A percentile compares a stretch with the other conserved stretches of the same genome.
Conservation (phyloP, 2,329 filamentous ascomycete species). For the Blumeria graminis region DNA sequence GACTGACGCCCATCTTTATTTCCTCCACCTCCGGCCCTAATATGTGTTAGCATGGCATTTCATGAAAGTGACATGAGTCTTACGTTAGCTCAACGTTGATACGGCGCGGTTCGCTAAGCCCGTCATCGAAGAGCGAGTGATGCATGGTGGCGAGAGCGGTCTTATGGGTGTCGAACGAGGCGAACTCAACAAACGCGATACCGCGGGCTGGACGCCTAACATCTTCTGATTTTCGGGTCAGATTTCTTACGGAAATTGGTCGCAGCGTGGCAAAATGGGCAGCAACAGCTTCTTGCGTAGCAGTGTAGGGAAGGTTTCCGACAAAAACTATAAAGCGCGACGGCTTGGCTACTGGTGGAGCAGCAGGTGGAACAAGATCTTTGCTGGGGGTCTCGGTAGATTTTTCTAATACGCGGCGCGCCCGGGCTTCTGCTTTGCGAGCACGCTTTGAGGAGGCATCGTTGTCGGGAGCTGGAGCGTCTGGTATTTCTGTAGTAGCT, state of each 20-base stretch:
- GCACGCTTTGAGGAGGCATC: conserved; percentile 6
- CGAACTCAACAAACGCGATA: conserved; percentile 76
- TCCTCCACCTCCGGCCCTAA: conserved; percentile 60
- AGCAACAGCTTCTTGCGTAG: conserved; percentile 42
- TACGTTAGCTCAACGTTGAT: conserved; percentile 87
- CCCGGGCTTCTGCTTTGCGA: conserved; percentile 9
- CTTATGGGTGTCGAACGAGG: conserved; percentile 69
- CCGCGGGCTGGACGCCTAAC: conserved; percentile 36
- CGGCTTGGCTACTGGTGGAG: conserved; percentile 4
- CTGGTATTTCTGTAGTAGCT: conserved; percentile 1
- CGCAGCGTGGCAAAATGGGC: conserved; percentile 58
- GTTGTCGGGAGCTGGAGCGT: not conserved
- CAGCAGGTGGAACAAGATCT: not conserved
- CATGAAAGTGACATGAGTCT: conserved; percentile 15
- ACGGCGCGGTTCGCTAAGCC: conserved; percentile 32
- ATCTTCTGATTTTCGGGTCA: conserved; percentile 38
- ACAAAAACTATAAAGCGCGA: conserved; percentile 57
- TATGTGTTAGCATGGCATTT: not conserved
- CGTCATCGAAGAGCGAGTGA: conserved; percentile 50
- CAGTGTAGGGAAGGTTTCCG: conserved; percentile 68
- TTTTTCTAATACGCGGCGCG: conserved; percentile 2
- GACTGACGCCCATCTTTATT: conserved; percentile 47
- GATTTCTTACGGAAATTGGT: conserved; percentile 46
- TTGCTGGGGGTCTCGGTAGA: not conserved
- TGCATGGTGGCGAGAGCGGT: conserved; percentile 80